These are phyloP conservation scores for Purpureocillium lavendulum DNA, from an alignment of 2,329 filamentous ascomycete genomes.

Conservation along the genomic window DNA sequence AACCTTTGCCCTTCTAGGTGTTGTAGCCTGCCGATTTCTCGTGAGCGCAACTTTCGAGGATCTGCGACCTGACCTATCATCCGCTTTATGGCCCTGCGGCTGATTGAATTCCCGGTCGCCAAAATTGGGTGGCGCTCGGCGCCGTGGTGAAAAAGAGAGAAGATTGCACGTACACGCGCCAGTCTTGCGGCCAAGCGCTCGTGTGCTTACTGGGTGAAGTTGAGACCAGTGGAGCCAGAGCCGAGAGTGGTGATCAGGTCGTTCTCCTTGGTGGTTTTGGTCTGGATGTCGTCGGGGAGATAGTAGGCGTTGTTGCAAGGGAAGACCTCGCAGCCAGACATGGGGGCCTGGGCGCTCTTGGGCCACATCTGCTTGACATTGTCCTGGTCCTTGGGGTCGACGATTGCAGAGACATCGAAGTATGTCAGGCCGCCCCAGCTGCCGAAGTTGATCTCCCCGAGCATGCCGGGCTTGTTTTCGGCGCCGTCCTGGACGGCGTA, in stretches of 20 bases:
- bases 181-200: too few species aligned
- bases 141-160: conserved; percentile 5
- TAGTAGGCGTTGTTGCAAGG: conserved; percentile 48
- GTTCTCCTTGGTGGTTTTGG: conserved; percentile 38
- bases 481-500: conserved; percentile 38
- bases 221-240: conserved; percentile 16
- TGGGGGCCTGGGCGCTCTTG: conserved; percentile 20
- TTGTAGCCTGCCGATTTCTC: too few species aligned
- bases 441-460: conserved; percentile 42
- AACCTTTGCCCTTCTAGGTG: too few species aligned
- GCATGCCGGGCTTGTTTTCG: conserved; percentile 37
- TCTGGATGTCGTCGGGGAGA: conserved; percentile 44
- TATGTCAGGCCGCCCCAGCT: conserved; percentile 40
- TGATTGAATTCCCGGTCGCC: too few species aligned
- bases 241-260: conserved; percentile 46
- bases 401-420: conserved; percentile 53
- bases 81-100: too few species aligned
- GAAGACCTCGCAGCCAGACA: conserved; percentile 43
- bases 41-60: too few species aligned
- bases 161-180: too few species aligned
- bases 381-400: conserved; percentile 37
- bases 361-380: conserved; percentile 50
- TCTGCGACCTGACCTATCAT: too few species aligned
- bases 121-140: conserved; percentile 14
- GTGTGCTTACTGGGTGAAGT: conserved; percentile 7